Evolutionary conservation across 208 protist species (phyloP).

Genomic region (Crithidia fasciculata): DNA sequence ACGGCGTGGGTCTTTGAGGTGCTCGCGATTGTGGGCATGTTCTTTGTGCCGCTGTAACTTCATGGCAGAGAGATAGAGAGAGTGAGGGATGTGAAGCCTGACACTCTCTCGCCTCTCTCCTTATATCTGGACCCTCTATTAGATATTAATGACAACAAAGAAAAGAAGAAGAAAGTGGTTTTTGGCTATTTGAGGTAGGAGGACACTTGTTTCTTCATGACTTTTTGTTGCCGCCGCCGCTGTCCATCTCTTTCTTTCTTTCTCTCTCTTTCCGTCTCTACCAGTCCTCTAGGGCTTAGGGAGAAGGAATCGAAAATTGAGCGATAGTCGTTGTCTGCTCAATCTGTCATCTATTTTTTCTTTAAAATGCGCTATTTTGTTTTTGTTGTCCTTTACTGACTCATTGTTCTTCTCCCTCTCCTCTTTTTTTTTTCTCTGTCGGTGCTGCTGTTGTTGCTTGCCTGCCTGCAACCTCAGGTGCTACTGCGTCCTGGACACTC

Average conservation of each 20-base stretch:
- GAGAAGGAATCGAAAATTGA: too few relatives aligned
- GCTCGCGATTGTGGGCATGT: conserved; percentile 33
- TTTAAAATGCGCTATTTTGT: not conserved
- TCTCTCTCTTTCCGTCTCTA: not conserved
- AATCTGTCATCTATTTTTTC: not conserved
- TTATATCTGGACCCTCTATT: too few relatives aligned
- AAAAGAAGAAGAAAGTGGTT: too few relatives aligned
- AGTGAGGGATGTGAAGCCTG: too few relatives aligned
- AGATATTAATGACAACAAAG: too few relatives aligned
- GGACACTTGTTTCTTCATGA: too few relatives aligned
- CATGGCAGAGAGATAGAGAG: too few relatives aligned
- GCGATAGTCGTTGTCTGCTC: not conserved
- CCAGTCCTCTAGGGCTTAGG: not conserved
- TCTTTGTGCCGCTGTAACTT: conserved; percentile 34
- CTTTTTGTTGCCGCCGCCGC: too few relatives aligned
- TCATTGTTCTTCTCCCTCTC: not conserved
- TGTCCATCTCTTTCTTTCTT: not conserved
- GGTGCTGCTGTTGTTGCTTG: not conserved
- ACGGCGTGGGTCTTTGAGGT: conserved; percentile 48
- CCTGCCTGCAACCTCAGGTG: too few relatives aligned
- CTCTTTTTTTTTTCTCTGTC: conserved; percentile 15
- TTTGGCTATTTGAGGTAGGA: too few relatives aligned
- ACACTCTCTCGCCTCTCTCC: too few relatives aligned
- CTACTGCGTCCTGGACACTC: too few relatives aligned
- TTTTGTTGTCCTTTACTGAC: not conserved